Evolutionary conservation across 345 rosid species (phyloP), one percentile per base, ranked within the genome.

Genomic region (Pseudoturritis turrita): DNA sequence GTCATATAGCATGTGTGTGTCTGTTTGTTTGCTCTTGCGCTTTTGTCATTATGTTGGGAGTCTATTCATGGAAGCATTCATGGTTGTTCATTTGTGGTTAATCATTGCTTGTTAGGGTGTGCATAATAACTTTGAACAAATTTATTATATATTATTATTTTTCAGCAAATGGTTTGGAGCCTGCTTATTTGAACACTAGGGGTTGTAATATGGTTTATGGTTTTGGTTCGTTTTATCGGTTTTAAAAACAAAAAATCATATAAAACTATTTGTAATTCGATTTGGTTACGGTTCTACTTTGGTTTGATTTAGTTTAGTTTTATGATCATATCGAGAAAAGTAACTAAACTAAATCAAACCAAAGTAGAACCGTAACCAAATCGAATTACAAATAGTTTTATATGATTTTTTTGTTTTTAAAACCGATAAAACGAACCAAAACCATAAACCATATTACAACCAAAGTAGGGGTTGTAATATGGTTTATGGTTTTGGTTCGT

Each of bases 11-110:
- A 19, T 47, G 21, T 51, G 71, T 47, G 21, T 51, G 71, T 36
- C n/a, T 39, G 46, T 17, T 26, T 62, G 45, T 21, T 51, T 62
- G 62, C 36, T 21, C 17, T 19, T 71, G 33, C 28, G n/a, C 19
- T 61, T 36, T 62, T 62, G 76, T 63, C 76, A 10, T 41, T 71
- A 40, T 41, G 21, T n/a, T 62, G 52, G 43, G 53, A 50, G 31
- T 59, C 29, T 70, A 33, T 49, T 46, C 11, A 25, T 7, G 14
- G 43, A 56, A 31, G 8, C 40, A 31, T 31, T 11, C 46, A 69
- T 70, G 37, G 19, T 62, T 29, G n/a, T 44, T 56, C 10, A 11
- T 63, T 18, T 52, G 52, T 25, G 28, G 19, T 17, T 26, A 4
- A 15, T 67, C 41, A 1, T 33, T 55, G 22, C 5, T 68, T 29